A percentile compares a stretch with the other conserved stretches of the same genome.
Evolutionary conservation across 495 filamentous ascomycete species (phyloP).

Genomic region (Massariosphaeria phaeospora): DNA sequence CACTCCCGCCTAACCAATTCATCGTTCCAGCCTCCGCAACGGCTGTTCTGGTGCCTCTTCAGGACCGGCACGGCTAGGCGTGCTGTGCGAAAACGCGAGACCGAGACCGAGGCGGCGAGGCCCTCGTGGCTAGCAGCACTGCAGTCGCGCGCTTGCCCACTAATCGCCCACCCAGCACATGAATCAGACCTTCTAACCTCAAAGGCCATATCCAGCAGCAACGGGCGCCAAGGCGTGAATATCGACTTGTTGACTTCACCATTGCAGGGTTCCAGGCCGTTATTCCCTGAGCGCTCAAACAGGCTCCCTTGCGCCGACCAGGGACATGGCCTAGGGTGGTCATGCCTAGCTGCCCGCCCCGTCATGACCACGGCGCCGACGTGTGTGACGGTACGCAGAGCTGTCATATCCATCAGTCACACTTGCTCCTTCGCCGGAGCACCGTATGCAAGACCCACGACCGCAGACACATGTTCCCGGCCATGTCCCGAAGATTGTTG

Average conservation of each 20-base stretch:
- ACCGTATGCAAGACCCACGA: neutral
- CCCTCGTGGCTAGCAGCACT: too few relatives aligned
- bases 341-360: too few relatives aligned
- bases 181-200: too few relatives aligned
- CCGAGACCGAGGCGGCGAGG: too few relatives aligned
- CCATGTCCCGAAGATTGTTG: neutral
- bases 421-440: constrained; percentile 1
- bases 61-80: neutral
- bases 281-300: neutral
- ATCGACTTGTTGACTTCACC: neutral
- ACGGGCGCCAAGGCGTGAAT: neutral
- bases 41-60: constrained; percentile 4
- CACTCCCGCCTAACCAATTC: constrained; percentile 6
- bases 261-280: neutral
- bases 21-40: neutral
- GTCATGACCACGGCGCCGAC: too few relatives aligned
- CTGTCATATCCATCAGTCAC: constrained; percentile 29
- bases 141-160: too few relatives aligned
- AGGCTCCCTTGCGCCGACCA: constrained; percentile 7
- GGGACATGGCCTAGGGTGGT: constrained; percentile 7
- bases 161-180: too few relatives aligned
- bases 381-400: constrained; percentile 4
- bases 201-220: neutral
- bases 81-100: neutral
- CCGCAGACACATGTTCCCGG: neutral